Evolutionary conservation across 352 stramenopile species (phyloP).

Genomic region (Pythium apleroticum): DNA sequence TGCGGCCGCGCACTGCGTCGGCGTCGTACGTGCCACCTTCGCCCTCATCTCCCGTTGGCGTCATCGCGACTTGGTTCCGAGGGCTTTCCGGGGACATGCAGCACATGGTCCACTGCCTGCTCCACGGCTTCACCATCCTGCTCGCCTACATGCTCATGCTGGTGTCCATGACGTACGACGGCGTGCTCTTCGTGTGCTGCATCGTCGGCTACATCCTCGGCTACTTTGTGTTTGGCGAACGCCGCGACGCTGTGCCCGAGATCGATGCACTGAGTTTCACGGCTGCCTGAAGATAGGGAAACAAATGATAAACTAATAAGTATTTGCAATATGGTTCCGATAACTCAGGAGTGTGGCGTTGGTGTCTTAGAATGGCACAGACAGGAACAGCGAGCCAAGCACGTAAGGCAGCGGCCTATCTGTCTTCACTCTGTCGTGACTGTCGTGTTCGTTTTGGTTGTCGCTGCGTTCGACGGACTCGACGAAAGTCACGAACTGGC

Average conservation of each 20-base stretch:
- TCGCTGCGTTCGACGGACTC: slow-evolving; percentile 11
- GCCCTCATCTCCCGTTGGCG: slow-evolving; percentile 14
- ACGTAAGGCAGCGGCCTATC: slow-evolving; percentile 12
- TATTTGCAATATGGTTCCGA: too few species aligned
- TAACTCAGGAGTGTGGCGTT: background rate
- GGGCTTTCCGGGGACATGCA: slow-evolving; percentile 47
- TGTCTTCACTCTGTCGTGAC: slow-evolving; percentile 17
- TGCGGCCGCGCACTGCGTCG: slow-evolving; percentile 41
- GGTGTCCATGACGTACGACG: slow-evolving; percentile 80
- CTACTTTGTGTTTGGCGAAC: slow-evolving; percentile 70
- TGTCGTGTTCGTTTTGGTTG: slow-evolving; percentile 27
- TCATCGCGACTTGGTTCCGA: slow-evolving; percentile 56
- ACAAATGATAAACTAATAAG: too few species aligned
- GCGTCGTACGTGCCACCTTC: slow-evolving; percentile 8
- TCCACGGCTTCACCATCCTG: slow-evolving; percentile 63
- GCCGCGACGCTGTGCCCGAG: slow-evolving; percentile 42
- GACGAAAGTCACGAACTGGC: slow-evolving; percentile 44
- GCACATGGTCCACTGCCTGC: slow-evolving; percentile 46
- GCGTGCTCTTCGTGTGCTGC: slow-evolving; percentile 52
- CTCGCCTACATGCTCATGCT: slow-evolving; percentile 83
- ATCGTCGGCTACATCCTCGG: slow-evolving; percentile 60
- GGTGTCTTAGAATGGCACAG: slow-evolving; percentile 45
- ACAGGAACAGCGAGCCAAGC: slow-evolving; percentile 62
- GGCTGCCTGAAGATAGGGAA: slow-evolving; percentile 3
- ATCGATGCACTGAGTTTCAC: slow-evolving; percentile 27